phyloP scores from a whole-genome alignment of 2,329 filamentous ascomycete genomes.

The Blastomyces silverae region DNA sequence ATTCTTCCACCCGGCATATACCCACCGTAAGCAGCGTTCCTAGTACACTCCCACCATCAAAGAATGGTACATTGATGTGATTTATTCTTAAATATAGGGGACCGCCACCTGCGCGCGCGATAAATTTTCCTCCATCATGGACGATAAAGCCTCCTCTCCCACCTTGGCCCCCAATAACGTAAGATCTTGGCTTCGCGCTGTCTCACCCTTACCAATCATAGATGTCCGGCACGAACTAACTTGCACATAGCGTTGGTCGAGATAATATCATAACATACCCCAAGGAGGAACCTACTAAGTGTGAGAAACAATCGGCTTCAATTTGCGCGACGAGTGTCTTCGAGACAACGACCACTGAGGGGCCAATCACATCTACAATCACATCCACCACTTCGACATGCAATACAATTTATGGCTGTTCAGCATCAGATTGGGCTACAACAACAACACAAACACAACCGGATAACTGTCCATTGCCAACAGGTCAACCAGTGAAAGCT shows the following conservation, averaged over 20 bases:
- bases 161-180: slow-evolving; percentile 11
- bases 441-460: slow-evolving; percentile 6
- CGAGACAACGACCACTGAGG: background rate
- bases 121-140: slow-evolving; percentile 7
- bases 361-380: slow-evolving; percentile 1
- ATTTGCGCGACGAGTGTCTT: slow-evolving; percentile 8
- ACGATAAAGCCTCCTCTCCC: slow-evolving; percentile 9
- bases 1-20: slow-evolving; percentile 9
- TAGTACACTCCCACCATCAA: background rate
- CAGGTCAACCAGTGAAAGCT: background rate
- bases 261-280: slow-evolving; percentile 13
- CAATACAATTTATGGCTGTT: background rate
- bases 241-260: background rate
- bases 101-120: slow-evolving; percentile 3
- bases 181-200: background rate
- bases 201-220: background rate
- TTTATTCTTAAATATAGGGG: background rate
- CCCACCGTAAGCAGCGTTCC: slow-evolving; percentile 2
- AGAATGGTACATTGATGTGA: background rate
- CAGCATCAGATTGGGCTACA: slow-evolving; percentile 9
- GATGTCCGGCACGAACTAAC: background rate
- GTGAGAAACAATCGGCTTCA: slow-evolving; percentile 5
- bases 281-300: slow-evolving; percentile 9
- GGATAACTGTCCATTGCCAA: slow-evolving; percentile 2
- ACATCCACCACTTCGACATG: slow-evolving; percentile 7